Evolutionary conservation across 108 stramenopile species (phyloP).

Genomic region (Cyclotella sp.): DNA sequence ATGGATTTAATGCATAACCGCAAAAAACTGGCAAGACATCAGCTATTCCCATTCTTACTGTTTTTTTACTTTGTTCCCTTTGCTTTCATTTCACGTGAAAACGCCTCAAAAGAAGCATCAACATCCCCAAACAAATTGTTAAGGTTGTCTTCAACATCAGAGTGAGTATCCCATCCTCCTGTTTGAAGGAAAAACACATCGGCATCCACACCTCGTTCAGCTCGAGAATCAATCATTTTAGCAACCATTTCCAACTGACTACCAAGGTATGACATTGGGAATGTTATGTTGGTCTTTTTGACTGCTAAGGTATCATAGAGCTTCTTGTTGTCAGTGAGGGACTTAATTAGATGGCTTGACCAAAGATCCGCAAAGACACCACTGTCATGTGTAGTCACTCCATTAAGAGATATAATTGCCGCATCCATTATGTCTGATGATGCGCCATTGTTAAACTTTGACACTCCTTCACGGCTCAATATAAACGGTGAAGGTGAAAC

Average conservation of each 20-base stretch:
- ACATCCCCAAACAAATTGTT: constrained; percentile 46
- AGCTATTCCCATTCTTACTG: too few species aligned
- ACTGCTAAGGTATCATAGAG: constrained; percentile 31
- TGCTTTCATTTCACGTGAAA: constrained; percentile 63
- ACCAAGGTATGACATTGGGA: constrained; percentile 40
- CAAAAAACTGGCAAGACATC: too few species aligned
- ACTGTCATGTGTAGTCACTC: constrained; percentile 30
- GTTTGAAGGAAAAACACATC: constrained; percentile 63
- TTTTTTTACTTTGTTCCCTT: too few species aligned
- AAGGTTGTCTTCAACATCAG: constrained; percentile 24
- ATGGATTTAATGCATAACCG: too few species aligned
- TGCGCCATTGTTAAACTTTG: constrained; percentile 37
- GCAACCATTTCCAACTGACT: constrained; percentile 52
- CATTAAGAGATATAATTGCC: constrained; percentile 45
- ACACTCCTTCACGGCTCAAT: constrained; percentile 32
- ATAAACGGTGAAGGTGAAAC: constrained; percentile 29
- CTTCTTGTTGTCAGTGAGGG: constrained; percentile 43
- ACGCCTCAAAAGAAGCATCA: constrained; percentile 56
- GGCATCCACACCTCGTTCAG: constrained; percentile 54
- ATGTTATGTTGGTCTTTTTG: constrained; percentile 9
- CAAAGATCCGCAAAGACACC: constrained; percentile 62
- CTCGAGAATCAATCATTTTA: constrained; percentile 58
- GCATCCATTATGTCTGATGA: constrained; percentile 35
- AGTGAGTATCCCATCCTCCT: constrained; percentile 77
- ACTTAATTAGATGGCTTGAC: constrained; percentile 49